Base-by-base conservation (phyloP, 2,329 filamentous ascomycete species). In the Pseudopithomyces chartarum region DNA sequence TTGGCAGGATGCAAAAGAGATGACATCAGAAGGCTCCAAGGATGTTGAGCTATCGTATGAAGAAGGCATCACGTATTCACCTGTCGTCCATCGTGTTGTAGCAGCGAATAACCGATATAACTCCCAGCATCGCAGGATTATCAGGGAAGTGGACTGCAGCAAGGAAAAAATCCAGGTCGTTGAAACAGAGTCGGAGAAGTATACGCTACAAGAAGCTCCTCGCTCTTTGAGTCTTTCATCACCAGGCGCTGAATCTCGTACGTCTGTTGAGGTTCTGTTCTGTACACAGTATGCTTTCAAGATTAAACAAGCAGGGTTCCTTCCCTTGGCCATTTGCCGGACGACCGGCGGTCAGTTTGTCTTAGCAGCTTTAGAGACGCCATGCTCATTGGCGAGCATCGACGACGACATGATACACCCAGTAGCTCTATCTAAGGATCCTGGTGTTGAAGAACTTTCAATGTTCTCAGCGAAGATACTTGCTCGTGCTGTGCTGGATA, bases 201-300 rank as follows among this genome's bases (percentile, higher is more conserved):
- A 46, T 19, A 36, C 43, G 43, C 26, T 42, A 26, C 10, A 56
- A 54, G 60, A 29, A 20, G 13, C 57, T 44, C 40, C 47, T 23
- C n/a, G 8, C 22, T 8, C 23, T 20, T 6, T 23, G n/a, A 32
- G 8, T 20, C 11, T 33, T 13, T 3, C 2, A 61, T 10, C 52
- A 55, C 77, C 80, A 0, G 78, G 75, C 2, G 81, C 80, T 6
- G 11, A 3, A 6, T 6, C 2, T 19, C n/a, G 38, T 19, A 42
- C 23, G 20, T 36, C 40, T 44, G 12, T 52, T 12, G 19, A n/a
- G 19, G 26, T 52, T 1, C 36, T 36, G 6, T 17, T 44, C 19
- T 52, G 36, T 10, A 52, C 49, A 13, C 40, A 19, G 17, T 45
- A 44, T 23, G 49, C 49, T 11, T 34, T 52, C 32, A 43, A 52